Base-by-base conservation (phyloP, 2,329 filamentous ascomycete species). In the Diaporthe vexans region DNA sequence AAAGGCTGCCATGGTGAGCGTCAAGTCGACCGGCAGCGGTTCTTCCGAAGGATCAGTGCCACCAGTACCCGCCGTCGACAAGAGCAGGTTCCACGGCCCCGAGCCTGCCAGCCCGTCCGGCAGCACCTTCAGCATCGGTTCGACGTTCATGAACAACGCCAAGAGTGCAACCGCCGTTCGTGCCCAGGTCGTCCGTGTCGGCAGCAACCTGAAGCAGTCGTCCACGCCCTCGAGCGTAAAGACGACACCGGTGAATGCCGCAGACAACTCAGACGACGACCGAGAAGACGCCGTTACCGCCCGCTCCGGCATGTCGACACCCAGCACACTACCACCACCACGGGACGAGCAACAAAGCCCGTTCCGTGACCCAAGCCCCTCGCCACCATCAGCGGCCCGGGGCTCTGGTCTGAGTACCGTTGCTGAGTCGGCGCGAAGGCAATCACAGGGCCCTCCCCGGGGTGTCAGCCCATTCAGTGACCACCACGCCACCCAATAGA, bases 1-100 rank as follows among this genome's bases (percentile, higher is more conserved):
- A 77, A 97, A 97, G 84, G 95, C 97, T 13, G 95, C 95, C 48
- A 93, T 98, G 81, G 95, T 99, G 81, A 98, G 94, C 79, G 95
- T 99, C 77, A 97, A 95, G 83, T 93, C 94, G 9, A 87, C 84
- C 73, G 89, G 88, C 26, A 88, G 86, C 73, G 91, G 86, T 79
- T 87, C 88, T 43, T 86, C 82, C 40, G 88, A 88, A 51, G 84
- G 87, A 73, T 84, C 86, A 67, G 81, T 85, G 65, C 94, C 94
- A 4, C 94, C 94, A 0, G 92, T 96, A 8, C 94, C 94, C 9
- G 86, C 86, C 73, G 91, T 97, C 78, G 92, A 95, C 79, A 90
- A 88, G 76, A 88, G 88, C 76, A 90, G 88, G 80, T 92, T 91
- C 80, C 86, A 84, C 48, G 78, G 74, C 78, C 79, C 78, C 70